These are phyloP conservation scores for Eucalyptus shirleyi DNA, from an alignment of 345 rosid genomes.

Conservation along the genomic window DNA sequence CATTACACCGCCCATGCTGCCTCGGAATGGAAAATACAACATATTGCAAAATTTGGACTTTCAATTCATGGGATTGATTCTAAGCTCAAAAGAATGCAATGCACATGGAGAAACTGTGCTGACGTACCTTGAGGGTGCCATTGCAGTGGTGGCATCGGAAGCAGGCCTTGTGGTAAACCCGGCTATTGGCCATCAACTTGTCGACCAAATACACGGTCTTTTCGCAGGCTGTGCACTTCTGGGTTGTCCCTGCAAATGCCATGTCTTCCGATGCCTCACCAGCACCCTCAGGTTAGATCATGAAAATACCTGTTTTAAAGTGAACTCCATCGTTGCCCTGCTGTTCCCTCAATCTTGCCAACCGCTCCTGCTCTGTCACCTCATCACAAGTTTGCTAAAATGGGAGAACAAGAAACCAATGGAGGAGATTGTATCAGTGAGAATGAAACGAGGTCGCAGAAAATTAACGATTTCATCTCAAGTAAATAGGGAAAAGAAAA, in stretches of 20 bases:
- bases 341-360: neutral
- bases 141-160: constrained; percentile 62
- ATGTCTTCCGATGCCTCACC: neutral
- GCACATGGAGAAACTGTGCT: neutral
- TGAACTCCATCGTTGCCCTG: neutral
- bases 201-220: constrained; percentile 59
- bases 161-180: constrained; percentile 47
- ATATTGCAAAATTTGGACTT: neutral
- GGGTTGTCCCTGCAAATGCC: constrained; percentile 41
- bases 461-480: neutral
- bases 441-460: neutral
- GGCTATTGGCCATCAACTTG: constrained; percentile 33
- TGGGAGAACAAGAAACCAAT: neutral
- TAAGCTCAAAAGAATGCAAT: neutral
- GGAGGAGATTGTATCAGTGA: neutral
- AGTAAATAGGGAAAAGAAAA: neutral
- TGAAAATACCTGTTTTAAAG: neutral
- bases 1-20: neutral
- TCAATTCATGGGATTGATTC: neutral
- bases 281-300: neutral
- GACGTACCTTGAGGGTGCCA: constrained; percentile 40
- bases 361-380: neutral
- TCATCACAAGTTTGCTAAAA: neutral
- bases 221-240: constrained; percentile 49
- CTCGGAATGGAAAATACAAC: neutral